A percentile compares a stretch with the other conserved stretches of the same genome.
phyloP scores from a whole-genome alignment of 2,329 filamentous ascomycete species.

The Pseudocercospora fuligena region DNA sequence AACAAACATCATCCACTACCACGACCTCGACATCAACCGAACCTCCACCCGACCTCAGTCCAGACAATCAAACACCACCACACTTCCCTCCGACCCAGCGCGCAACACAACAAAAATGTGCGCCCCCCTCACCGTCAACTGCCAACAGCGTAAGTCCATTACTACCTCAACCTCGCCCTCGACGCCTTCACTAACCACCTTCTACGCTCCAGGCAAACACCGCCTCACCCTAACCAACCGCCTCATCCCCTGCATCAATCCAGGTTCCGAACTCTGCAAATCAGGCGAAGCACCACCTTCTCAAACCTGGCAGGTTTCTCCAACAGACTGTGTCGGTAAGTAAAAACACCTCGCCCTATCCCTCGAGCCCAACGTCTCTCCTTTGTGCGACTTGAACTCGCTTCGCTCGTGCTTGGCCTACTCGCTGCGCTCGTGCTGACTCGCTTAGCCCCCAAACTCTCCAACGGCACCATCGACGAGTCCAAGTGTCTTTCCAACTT shows the following conservation, averaged over 20 bases:
- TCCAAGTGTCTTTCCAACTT: background rate
- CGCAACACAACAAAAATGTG: background rate
- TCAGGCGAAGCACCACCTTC: background rate
- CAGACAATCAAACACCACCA: background rate
- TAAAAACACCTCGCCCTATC: too few species aligned
- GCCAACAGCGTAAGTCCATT: background rate
- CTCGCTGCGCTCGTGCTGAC: too few species aligned
- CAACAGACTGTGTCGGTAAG: background rate
- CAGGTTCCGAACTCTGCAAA: constrained; percentile 1
- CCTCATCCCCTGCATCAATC: background rate
- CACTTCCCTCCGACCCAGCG: background rate
- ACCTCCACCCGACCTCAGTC: too few species aligned
- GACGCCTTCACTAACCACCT: background rate
- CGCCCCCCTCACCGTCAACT: background rate
- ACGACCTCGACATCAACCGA: background rate
- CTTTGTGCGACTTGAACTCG: too few species aligned
- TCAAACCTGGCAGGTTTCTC: background rate
- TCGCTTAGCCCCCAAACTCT: background rate
- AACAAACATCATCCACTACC: background rate
- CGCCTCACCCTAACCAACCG: background rate
- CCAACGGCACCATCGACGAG: background rate
- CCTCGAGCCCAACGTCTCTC: too few species aligned
- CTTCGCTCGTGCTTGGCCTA: too few species aligned
- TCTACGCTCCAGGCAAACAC: background rate
- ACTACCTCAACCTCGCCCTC: background rate